Percentiles rank a stretch among this genome's conserved stretches.
Evolutionary conservation across 2,329 filamentous ascomycete species (phyloP).

Genomic region (Beauveria bassiana): DNA sequence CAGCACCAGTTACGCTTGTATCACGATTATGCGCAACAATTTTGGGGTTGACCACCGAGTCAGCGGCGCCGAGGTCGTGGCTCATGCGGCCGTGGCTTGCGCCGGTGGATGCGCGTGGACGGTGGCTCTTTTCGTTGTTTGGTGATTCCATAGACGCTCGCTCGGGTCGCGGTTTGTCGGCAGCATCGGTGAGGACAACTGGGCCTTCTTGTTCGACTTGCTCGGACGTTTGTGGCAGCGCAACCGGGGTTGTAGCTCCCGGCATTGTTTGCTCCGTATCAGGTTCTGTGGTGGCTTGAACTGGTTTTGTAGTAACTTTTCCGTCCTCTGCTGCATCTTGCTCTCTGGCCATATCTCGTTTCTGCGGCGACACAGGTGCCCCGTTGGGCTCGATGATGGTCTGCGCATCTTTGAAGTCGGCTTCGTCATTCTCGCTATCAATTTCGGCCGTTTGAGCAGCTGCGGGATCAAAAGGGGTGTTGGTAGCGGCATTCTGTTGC

Average conservation of each 20-base stretch:
- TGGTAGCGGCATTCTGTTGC: neutral
- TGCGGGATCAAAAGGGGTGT: neutral
- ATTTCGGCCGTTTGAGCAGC: slow-evolving; percentile 13
- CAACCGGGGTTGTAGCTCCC: neutral
- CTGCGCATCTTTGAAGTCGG: slow-evolving; percentile 30
- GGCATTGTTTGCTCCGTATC: neutral
- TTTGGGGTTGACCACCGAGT: slow-evolving; percentile 2
- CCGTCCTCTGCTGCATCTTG: neutral
- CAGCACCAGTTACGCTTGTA: slow-evolving; percentile 30
- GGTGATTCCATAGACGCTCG: neutral
- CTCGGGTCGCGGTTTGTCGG: slow-evolving; percentile 7
- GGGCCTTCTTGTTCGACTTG: neutral
- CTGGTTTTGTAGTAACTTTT: neutral
- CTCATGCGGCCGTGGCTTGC: slow-evolving; percentile 2
- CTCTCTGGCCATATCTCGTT: neutral
- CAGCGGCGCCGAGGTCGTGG: neutral
- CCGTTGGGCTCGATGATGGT: slow-evolving; percentile 19
- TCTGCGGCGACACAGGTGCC: slow-evolving; percentile 23
- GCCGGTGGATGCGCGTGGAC: slow-evolving; percentile 1
- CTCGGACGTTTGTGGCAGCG: neutral
- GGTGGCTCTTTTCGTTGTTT: neutral
- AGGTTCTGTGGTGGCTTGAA: neutral
- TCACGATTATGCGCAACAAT: slow-evolving; percentile 27
- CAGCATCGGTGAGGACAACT: slow-evolving; percentile 3
- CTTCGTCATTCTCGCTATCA: slow-evolving; percentile 29